These are phyloP conservation scores for Russula earlei DNA, from an alignment of 768 basidiomycete species.

Conservation along the genomic window DNA sequence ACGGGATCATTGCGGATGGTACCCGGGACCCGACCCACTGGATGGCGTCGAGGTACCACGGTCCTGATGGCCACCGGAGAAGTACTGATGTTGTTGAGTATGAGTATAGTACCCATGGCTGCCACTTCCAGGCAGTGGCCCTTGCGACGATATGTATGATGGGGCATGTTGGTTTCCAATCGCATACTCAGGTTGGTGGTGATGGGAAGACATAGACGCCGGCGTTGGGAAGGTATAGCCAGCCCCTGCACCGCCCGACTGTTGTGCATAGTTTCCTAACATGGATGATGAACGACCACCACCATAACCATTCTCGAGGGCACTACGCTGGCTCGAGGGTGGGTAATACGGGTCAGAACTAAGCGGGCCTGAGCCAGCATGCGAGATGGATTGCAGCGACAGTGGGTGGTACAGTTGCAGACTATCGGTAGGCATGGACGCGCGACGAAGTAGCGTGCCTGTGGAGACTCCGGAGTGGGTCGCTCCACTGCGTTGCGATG, in stretches of 20 bases:
- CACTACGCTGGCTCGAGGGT: constrained; percentile 11
- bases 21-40: constrained; percentile 27
- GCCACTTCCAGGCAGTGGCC: constrained; percentile 1
- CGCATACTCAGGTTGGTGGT: constrained; percentile 10
- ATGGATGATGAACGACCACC: constrained; percentile 9
- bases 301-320: constrained; percentile 13
- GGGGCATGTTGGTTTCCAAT: constrained; percentile 9
- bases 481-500: constrained; percentile 23
- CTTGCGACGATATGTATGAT: constrained; percentile 12
- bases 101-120: constrained; percentile 15
- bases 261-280: constrained; percentile 9
- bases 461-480: constrained; percentile 21
- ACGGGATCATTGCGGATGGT: constrained; percentile 26
- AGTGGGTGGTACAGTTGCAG: constrained; percentile 73
- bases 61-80: constrained; percentile 10
- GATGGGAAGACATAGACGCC: constrained; percentile 11
- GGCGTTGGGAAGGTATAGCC: constrained; percentile 20
- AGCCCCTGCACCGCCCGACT: constrained; percentile 7
- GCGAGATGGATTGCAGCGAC: constrained; percentile 50
- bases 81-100: constrained; percentile 15
- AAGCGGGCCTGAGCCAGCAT: constrained; percentile 15
- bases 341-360: constrained; percentile 17
- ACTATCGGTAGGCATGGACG: constrained; percentile 61
- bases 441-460: constrained; percentile 35
- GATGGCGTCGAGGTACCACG: constrained; percentile 24